Percentiles rank a stretch among this genome's conserved stretches.
Conservation (phyloP, 2,329 filamentous ascomycete genomes). For the Nannizzia gypsea region DNA sequence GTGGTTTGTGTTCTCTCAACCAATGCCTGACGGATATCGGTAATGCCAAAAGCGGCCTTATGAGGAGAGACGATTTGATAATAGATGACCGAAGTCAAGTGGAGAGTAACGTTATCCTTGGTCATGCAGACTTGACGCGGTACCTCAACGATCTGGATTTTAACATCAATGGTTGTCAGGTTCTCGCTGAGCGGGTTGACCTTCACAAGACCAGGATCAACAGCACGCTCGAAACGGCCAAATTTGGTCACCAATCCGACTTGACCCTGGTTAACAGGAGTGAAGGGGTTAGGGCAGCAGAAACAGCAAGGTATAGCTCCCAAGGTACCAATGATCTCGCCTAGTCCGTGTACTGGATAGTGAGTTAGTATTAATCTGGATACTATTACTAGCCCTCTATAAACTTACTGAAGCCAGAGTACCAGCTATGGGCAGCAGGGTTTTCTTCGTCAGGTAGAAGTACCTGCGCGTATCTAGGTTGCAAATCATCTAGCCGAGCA, state of each 20-base stretch:
- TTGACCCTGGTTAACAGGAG: conserved; percentile 80
- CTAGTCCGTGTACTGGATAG: conserved; percentile 56
- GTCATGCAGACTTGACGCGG: conserved; percentile 98
- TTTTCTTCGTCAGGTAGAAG: conserved; percentile 52
- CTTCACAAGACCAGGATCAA: conserved; percentile 93
- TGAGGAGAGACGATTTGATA: conserved; percentile 94
- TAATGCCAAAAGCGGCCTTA: conserved; percentile 93
- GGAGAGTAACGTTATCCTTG: conserved; percentile 94
- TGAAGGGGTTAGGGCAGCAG: conserved; percentile 90
- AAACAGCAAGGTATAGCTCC: conserved; percentile 88
- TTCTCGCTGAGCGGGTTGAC: conserved; percentile 90
- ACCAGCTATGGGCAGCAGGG: conserved; percentile 69
- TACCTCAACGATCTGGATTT: conserved; percentile 96
- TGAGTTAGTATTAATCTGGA: conserved; percentile 3
- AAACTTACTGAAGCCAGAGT: conserved; percentile 64
- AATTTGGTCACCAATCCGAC: conserved; percentile 95
- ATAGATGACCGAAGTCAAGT: conserved; percentile 95
- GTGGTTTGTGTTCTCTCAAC: conserved; percentile 97
- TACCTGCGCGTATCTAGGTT: conserved; percentile 63
- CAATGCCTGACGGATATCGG: conserved; percentile 89
- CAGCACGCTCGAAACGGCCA: conserved; percentile 81
- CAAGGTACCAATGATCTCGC: conserved; percentile 59
- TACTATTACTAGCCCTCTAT: conserved; percentile 24
- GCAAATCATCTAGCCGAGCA: conserved; percentile 69
- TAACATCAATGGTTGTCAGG: conserved; percentile 88